Evolutionary conservation across 75 land plant genomes (phyloP).

Genomic region (Sequoia sempervirens): DNA sequence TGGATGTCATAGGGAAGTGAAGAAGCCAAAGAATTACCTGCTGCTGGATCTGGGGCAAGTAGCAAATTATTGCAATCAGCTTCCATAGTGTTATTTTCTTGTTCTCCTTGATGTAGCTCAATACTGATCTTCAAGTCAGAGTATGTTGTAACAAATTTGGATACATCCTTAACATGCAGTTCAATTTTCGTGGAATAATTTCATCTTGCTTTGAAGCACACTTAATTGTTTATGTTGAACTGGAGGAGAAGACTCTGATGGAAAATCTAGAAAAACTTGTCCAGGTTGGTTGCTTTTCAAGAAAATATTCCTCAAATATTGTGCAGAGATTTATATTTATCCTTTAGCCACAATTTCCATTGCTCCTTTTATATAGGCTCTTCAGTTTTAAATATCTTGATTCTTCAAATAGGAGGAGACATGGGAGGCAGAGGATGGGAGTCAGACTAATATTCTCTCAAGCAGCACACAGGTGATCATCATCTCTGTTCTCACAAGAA

Average conservation of each 20-base stretch:
- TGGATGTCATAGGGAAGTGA: constrained; percentile 44
- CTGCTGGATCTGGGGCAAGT: constrained; percentile 62
- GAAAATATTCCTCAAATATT: background rate
- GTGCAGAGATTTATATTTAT: background rate
- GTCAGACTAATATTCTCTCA: constrained; percentile 85
- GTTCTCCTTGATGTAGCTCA: background rate
- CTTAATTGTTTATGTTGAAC: constrained; percentile 79
- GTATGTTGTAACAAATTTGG: background rate
- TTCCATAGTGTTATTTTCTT: background rate
- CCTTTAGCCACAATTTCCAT: background rate
- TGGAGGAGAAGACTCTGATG: constrained; percentile 95
- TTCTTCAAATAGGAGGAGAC: constrained; percentile 71
- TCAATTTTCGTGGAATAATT: constrained; percentile 91
- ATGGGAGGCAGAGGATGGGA: constrained; percentile 96
- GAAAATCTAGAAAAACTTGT: constrained; percentile 94
- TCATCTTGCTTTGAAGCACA: constrained; percentile 98
- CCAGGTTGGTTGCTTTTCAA: constrained; percentile 45
- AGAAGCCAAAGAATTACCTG: constrained; percentile 38
- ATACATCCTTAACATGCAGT: constrained; percentile 35
- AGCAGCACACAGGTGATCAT: constrained; percentile 86
- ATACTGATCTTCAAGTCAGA: constrained; percentile 1
- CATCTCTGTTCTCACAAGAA: background rate
- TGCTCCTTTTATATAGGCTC: background rate
- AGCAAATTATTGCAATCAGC: background rate
- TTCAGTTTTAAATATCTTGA: background rate